phyloP scores from a whole-genome alignment of 2,329 filamentous ascomycete species.

The Xylaria sp. region DNA sequence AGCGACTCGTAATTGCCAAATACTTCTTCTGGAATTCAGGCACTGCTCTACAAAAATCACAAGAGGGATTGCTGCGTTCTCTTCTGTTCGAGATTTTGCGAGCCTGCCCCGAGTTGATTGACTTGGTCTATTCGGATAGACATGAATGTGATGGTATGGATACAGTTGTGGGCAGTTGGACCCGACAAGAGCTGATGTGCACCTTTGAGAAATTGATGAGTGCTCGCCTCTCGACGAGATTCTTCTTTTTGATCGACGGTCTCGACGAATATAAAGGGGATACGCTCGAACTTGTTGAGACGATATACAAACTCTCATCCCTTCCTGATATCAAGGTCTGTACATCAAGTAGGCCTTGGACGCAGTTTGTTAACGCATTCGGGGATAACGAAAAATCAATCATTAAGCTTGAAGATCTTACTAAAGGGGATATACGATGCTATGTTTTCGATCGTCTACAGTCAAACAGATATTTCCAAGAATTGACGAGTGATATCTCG shows the following conservation, averaged over 20 bases:
- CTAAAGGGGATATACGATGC: neutral
- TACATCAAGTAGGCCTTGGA: constrained; percentile 5
- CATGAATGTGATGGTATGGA: no score
- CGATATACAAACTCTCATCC: neutral
- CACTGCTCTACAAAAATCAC: no score
- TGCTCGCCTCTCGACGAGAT: no score
- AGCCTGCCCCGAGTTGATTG: neutral
- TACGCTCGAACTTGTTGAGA: neutral
- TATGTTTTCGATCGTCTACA: neutral
- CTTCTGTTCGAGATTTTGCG: no score
- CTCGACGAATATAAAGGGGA: constrained; percentile 14
- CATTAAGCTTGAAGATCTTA: constrained; percentile 7
- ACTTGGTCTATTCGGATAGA: no score
- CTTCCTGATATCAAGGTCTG: constrained; percentile 1
- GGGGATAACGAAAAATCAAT: neutral
- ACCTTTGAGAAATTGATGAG: no score
- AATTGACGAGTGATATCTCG: no score
- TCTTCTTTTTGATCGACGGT: constrained; percentile 16
- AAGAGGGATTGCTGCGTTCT: no score
- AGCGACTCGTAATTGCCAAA: no score
- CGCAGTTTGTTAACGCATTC: neutral
- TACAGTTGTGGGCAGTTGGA: no score
- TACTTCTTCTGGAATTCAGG: no score
- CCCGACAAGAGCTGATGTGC: no score
- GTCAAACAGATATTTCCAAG: neutral